These are phyloP conservation scores for Pleurotus salmoneostramineus DNA, from an alignment of 768 basidiomycete genomes.

Conservation along the genomic window DNA sequence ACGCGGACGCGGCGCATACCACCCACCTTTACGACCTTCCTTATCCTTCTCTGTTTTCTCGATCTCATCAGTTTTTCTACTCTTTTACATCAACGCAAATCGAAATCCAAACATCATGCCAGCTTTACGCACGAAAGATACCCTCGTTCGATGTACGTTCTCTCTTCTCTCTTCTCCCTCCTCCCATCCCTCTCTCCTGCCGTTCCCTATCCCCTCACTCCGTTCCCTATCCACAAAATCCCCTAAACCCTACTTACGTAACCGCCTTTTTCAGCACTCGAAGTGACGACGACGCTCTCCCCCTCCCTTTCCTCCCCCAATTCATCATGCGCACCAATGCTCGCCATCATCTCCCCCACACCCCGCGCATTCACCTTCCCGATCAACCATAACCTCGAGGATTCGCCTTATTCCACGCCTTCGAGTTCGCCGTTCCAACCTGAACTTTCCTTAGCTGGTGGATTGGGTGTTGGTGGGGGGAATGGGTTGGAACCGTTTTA, in stretches of 20 bases:
- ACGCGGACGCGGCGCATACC: no score
- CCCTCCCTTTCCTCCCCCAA: slow-evolving; percentile 10
- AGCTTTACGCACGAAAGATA: slow-evolving; percentile 76
- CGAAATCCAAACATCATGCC: slow-evolving; percentile 50
- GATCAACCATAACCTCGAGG: slow-evolving; percentile 49
- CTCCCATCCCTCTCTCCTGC: slow-evolving; percentile 2
- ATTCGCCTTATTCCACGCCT: slow-evolving; percentile 62
- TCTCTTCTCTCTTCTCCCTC: slow-evolving; percentile 1
- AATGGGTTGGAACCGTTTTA: no score
- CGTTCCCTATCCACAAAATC: neutral
- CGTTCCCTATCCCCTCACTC: slow-evolving; percentile 7
- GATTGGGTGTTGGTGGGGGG: no score
- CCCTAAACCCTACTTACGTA: neutral
- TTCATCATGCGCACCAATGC: slow-evolving; percentile 28
- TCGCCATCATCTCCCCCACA: slow-evolving; percentile 65
- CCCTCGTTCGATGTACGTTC: slow-evolving; percentile 45
- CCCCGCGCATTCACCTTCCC: slow-evolving; percentile 74
- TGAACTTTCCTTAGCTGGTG: slow-evolving; percentile 35
- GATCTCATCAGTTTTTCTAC: neutral
- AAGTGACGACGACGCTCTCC: slow-evolving; percentile 63
- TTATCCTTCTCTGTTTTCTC: no score
- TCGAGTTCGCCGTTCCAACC: slow-evolving; percentile 72
- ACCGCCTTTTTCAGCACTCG: slow-evolving; percentile 48
- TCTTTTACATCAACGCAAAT: slow-evolving; percentile 8
- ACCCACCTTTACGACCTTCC: no score